Conservation (phyloP, 768 basidiomycete genomes). For the Tubosaeta sp. region DNA sequence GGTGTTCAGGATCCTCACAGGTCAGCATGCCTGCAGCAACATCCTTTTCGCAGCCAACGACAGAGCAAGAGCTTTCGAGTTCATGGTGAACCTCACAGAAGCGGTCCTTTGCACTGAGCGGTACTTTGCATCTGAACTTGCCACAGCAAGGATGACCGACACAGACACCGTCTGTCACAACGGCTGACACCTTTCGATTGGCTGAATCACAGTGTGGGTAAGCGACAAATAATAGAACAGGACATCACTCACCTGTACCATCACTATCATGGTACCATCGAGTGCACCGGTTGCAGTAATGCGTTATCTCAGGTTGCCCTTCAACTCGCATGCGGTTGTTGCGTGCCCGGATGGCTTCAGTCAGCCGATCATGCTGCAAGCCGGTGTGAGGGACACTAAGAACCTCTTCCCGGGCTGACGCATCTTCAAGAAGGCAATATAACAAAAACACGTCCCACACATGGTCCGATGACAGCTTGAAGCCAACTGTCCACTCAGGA, state of each 20-base stretch:
- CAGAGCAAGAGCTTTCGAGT: background rate
- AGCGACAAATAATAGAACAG: no score
- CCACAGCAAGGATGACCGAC: constrained; percentile 7
- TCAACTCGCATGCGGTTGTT: background rate
- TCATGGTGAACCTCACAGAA: background rate
- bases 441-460: background rate
- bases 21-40: background rate
- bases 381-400: background rate
- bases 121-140: background rate
- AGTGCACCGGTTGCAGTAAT: constrained; percentile 6
- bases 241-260: background rate
- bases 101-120: background rate
- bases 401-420: background rate
- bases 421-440: constrained; percentile 3
- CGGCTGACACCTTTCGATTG: no score
- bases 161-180: background rate
- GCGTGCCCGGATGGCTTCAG: background rate
- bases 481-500: background rate
- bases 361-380: background rate
- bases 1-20: background rate
- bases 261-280: background rate
- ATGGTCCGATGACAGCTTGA: background rate
- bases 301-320: background rate
- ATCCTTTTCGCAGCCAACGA: background rate
- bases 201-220: no score